These are phyloP conservation scores for Penicillium brasilianum DNA, from an alignment of 2,329 filamentous ascomycete species.

Conservation along the genomic window DNA sequence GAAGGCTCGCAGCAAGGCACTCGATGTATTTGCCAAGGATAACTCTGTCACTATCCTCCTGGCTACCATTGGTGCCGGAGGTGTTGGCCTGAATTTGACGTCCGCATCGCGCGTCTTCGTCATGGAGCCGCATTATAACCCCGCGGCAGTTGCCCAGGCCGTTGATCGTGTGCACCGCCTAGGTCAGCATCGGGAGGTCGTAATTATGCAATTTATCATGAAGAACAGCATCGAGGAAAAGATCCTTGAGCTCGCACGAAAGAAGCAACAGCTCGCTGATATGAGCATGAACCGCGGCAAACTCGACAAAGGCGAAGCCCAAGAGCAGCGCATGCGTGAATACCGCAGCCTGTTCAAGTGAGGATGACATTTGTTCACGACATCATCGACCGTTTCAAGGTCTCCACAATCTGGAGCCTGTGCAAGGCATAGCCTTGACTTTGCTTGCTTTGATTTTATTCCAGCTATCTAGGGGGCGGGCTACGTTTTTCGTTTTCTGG, in stretches of 20 bases:
- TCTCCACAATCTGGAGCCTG: neutral
- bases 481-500: constrained; percentile 11
- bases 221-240: constrained; percentile 88
- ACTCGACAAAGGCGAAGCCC: constrained; percentile 64
- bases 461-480: neutral
- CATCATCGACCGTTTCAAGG: neutral
- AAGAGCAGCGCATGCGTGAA: constrained; percentile 68
- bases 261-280: constrained; percentile 89
- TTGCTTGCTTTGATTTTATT: neutral
- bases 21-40: constrained; percentile 78
- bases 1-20: constrained; percentile 71
- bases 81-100: constrained; percentile 88
- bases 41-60: constrained; percentile 76
- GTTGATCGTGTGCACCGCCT: constrained; percentile 90
- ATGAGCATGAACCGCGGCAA: constrained; percentile 77
- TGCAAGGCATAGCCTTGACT: neutral
- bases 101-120: constrained; percentile 86
- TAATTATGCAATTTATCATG: constrained; percentile 91
- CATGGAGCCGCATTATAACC: constrained; percentile 99
- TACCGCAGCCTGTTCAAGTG: constrained; percentile 63
- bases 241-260: constrained; percentile 85
- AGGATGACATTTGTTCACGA: neutral
- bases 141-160: constrained; percentile 90
- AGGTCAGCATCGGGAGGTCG: constrained; percentile 85
- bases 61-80: constrained; percentile 90